Evolutionary conservation across 495 filamentous ascomycete genomes (phyloP), one percentile per base, ranked within the genome.

Genomic region (Hypoxylon fuscum): DNA sequence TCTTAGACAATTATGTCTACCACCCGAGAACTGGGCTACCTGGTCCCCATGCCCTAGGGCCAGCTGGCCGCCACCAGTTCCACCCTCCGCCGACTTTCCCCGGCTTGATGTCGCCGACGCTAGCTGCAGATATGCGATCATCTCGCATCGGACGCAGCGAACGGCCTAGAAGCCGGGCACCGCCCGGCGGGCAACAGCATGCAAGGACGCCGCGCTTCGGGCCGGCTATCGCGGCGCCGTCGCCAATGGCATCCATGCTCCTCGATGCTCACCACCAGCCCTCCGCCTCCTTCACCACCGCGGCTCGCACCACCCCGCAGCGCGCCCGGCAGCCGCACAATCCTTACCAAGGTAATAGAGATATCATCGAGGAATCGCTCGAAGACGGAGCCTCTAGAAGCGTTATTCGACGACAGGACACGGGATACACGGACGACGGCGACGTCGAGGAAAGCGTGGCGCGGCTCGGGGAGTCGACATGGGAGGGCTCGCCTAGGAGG

Each of bases 221-320:
- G 17, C 55, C 74, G 5, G 68, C 66, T 0, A 59, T 72, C 12
- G 48, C 72, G 9, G 74, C 79, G 11, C 76, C 78, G 1, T 84
- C 83, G 5, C 85, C 85, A 5, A 83, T 87, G 77, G 83, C 85
- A 7, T 95, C 91, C 2, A 86, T 94, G 55, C 79, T 96, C 3
- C 81, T 96, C 2, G 92, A 97, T 70, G 88, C 91, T 4, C 92
- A 92, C 66, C 91, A 97, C 64, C 91, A 96, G 61, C 93, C 91
- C 5, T 84, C 87, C 0, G 70, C 77, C 4, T 82, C 83, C 10
- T 72, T 72, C 21, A 72, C 35, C 35, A 15, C 32, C 5, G 32
- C 77, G 14, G 70, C 73, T 3, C n/a, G 69, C 55, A 6, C 72
- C 62, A 74, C 81, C 72, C 74, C 77, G 60, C 72, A 77, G 55